Evolutionary conservation across 2,329 filamentous ascomycete species (phyloP).

Genomic region (Allantophomopsis lycopodina): DNA sequence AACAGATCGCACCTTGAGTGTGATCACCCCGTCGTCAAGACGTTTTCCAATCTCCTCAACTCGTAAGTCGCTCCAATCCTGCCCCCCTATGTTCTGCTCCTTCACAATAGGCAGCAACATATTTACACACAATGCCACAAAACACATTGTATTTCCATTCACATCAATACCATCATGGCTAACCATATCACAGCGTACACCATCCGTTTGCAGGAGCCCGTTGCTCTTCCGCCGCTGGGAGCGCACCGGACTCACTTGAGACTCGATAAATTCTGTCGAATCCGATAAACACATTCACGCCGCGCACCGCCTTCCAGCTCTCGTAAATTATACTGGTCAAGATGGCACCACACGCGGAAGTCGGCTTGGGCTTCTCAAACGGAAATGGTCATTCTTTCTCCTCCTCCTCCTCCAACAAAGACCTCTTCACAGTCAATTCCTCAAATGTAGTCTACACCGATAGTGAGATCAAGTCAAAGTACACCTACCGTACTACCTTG

Average conservation of each 20-base stretch:
- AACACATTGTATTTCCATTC: too few relatives aligned
- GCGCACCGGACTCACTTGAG: conserved; percentile 57
- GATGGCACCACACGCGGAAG: conserved; percentile 90
- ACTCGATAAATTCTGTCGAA: conserved; percentile 33
- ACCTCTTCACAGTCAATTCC: conserved; percentile 77
- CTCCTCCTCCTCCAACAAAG: conserved; percentile 32
- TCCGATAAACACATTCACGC: conserved; percentile 13
- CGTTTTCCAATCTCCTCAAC: conserved; percentile 97
- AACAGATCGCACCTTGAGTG: conserved; percentile 16
- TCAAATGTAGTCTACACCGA: conserved; percentile 89
- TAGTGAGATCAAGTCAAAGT: conserved; percentile 79
- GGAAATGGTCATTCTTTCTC: conserved; percentile 43
- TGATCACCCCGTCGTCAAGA: conserved; percentile 56
- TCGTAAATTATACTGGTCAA: conserved; percentile 20
- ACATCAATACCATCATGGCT: too few relatives aligned
- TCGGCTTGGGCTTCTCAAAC: conserved; percentile 39
- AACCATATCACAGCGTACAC: conserved; percentile 50
- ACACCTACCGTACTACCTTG: conserved; percentile 89
- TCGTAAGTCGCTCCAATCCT: conserved; percentile 50
- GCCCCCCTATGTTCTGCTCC: too few relatives aligned
- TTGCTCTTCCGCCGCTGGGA: conserved; percentile 79
- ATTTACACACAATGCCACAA: too few relatives aligned
- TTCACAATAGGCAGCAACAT: too few relatives aligned
- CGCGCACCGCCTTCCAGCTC: conserved; percentile 2
- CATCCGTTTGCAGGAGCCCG: conserved; percentile 94